Evolutionary conservation across 805 yeast genomes (phyloP).

Genomic region (Phaffomyces thermotolerans): DNA sequence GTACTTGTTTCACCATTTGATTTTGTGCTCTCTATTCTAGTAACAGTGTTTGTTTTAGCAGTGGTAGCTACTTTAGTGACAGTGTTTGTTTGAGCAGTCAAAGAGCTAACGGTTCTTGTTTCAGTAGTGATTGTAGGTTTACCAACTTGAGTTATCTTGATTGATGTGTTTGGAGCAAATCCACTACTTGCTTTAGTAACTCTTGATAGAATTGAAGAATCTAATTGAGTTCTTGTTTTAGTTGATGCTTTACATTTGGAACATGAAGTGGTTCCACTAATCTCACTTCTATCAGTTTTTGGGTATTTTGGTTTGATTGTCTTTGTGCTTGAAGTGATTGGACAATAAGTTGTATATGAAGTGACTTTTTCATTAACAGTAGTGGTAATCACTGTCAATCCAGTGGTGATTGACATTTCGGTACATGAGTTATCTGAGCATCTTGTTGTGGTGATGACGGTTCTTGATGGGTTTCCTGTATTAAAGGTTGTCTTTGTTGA

Average conservation of each 20-base stretch:
- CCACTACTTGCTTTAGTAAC: background rate
- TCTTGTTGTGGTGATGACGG: conserved; percentile 18
- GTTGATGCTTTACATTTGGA: background rate
- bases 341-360: conserved; percentile 18
- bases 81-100: background rate
- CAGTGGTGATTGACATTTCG: conserved; percentile 20
- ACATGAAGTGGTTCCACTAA: background rate
- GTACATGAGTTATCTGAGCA: conserved; percentile 25
- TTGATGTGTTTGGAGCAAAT: background rate
- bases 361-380: conserved; percentile 26
- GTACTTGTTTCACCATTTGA: too few relatives aligned
- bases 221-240: background rate
- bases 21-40: background rate
- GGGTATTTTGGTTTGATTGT: background rate
- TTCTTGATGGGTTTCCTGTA: background rate
- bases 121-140: background rate
- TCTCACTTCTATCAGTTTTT: too few relatives aligned
- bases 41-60: background rate
- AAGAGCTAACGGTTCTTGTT: too few relatives aligned
- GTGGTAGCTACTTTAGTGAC: background rate
- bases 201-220: background rate
- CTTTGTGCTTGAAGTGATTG: conserved; percentile 3
- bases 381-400: conserved; percentile 26
- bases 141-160: background rate
- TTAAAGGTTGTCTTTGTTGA: background rate